These are phyloP conservation scores for Scenedesmus sp. DNA, from an alignment of 163 green algal species.

Conservation along the genomic window DNA sequence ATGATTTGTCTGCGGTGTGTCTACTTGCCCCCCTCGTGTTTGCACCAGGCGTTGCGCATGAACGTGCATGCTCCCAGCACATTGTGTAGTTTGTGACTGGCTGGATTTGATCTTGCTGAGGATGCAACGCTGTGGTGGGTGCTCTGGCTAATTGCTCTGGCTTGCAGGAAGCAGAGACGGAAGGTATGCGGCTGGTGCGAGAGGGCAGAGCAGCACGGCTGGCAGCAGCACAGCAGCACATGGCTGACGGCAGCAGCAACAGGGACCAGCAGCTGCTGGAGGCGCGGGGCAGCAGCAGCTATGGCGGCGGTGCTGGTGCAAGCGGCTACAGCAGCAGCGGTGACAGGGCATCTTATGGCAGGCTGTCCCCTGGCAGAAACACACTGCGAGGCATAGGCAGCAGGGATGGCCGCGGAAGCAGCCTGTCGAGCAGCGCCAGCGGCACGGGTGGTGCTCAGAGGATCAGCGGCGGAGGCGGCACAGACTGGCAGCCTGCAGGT, in stretches of 20 bases:
- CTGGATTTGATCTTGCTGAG: not conserved
- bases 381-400: not conserved
- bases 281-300: not conserved
- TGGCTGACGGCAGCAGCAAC: conserved; percentile 23
- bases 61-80: not conserved
- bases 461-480: not conserved
- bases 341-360: not conserved
- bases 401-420: not conserved
- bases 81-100: not conserved
- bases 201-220: conserved; percentile 39
- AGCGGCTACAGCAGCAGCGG: not conserved
- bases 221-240: conserved; percentile 30
- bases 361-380: not conserved
- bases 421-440: not conserved
- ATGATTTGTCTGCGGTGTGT: no score
- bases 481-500: not conserved
- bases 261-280: conserved; percentile 40
- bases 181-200: conserved; percentile 27
- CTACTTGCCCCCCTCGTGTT: no score
- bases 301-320: not conserved
- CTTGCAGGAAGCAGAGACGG: conserved; percentile 44
- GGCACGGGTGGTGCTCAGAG: not conserved
- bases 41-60: no score
- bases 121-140: no score
- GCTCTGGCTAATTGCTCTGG: not conserved